Base-by-base conservation (phyloP, 768 basidiomycete species). In the Trametes meyenii region DNA sequence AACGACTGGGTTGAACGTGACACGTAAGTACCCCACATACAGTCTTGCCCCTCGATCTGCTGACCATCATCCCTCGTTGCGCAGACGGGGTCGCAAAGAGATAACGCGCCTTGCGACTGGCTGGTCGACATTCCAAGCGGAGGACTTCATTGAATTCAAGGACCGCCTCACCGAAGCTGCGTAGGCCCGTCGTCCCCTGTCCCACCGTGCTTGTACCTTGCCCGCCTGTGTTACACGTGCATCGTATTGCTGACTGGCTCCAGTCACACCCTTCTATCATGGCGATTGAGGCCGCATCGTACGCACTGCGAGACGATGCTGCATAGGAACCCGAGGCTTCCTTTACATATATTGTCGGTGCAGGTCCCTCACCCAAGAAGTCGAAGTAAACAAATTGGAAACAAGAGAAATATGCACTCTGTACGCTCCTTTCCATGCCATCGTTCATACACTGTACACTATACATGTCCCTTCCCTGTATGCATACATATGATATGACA, bases 1-100 rank as follows among this genome's bases (percentile, higher is more conserved):
- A 72, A 72, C 54, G 87, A 88, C 66, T 88, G 87, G 87, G 72
- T 77, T 40, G 82, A 78, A 72, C 82, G 81, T 69, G 82, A 84
- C 61, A 79, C 78, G 87, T 74, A 64, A 74, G 78, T 71, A 45
- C 44, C 23, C 63, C 55, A 33, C 62, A 58, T 35, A 45, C 40
- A 44, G 52, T 42, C 46, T 38, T 53, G 16, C 26, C 43, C 61
- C 21, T 24, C 5, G 11, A 39, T 26, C 17, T 5, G 23, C 35
- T 17, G 35, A 35, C 21, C 23, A 42, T 3, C 8, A 8, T n/a
- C 33, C 17, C 17, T 12, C 13, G 21, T 16, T 35, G 1, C 23
- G 16, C 69, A 88, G 86, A 59, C 74, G 78, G 56, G 87, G 87
- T 35, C 83, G 80, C 66, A 72, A 72, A 58, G 84, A 87, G 72